These are phyloP conservation scores for Penicillium lagena DNA, from an alignment of 495 filamentous ascomycete species.

Conservation along the genomic window DNA sequence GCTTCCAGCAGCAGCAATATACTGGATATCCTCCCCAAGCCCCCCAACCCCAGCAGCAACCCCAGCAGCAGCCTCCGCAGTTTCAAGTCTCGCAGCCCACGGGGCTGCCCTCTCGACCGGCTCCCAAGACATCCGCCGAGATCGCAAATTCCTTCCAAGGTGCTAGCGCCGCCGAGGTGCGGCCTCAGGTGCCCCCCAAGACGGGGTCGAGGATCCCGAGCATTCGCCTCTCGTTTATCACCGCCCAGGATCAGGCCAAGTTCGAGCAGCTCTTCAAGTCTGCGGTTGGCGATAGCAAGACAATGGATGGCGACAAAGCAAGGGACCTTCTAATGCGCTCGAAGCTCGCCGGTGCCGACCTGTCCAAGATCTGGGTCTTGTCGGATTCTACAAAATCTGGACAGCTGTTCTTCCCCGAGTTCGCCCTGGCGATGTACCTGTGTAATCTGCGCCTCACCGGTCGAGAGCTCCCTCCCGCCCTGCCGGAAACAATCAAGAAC, in stretches of 20 bases:
- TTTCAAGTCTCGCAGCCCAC: slow-evolving; percentile 41
- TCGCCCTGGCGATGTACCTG: slow-evolving; percentile 97
- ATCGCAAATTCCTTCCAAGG: slow-evolving; percentile 80
- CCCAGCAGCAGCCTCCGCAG: slow-evolving; percentile 27
- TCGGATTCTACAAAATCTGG: slow-evolving; percentile 96
- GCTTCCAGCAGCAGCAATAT: slow-evolving; percentile 31
- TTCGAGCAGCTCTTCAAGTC: slow-evolving; percentile 98
- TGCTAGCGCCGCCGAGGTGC: slow-evolving; percentile 16
- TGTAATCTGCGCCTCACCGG: slow-evolving; percentile 90
- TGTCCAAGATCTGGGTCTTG: slow-evolving; percentile 91
- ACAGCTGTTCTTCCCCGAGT: slow-evolving; percentile 95
- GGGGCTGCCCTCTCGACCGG: slow-evolving; percentile 31
- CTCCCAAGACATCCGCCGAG: slow-evolving; percentile 63
- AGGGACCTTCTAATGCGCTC: slow-evolving; percentile 83
- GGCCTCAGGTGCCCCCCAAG: slow-evolving; percentile 50
- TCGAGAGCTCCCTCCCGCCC: slow-evolving; percentile 62
- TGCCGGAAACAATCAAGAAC: slow-evolving; percentile 86
- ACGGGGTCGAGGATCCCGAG: slow-evolving; percentile 75
- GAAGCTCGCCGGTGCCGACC: slow-evolving; percentile 70
- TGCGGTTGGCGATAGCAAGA: slow-evolving; percentile 79
- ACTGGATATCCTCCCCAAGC: slow-evolving; percentile 33
- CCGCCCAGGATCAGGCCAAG: slow-evolving; percentile 89
- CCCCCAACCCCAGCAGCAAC: slow-evolving; percentile 24
- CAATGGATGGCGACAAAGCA: slow-evolving; percentile 87
- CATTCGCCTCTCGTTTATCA: slow-evolving; percentile 91